phyloP scores from a whole-genome alignment of 2,329 filamentous ascomycete genomes.

The Achaetomium macrosporum region DNA sequence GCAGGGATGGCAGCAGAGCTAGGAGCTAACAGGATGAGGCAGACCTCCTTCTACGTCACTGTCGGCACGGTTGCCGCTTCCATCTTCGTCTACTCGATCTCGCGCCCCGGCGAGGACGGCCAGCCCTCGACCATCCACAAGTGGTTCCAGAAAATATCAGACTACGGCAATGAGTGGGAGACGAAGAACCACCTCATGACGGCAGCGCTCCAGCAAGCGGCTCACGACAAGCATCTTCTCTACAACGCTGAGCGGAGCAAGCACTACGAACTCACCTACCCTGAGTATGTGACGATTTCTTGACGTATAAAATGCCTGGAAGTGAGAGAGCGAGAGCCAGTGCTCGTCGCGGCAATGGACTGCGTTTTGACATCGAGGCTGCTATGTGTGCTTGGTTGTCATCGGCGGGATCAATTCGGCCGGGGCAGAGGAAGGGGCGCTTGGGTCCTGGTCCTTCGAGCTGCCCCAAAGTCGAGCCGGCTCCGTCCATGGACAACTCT shows the following conservation, averaged over 20 bases:
- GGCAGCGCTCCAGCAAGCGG: constrained; percentile 49
- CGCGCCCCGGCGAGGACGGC: constrained; percentile 44
- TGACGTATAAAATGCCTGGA: neutral
- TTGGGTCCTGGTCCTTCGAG: too few species aligned
- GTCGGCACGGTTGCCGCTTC: constrained; percentile 40
- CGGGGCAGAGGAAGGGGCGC: too few species aligned
- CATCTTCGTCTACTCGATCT: constrained; percentile 44
- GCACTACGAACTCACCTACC: constrained; percentile 48
- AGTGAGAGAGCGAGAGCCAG: neutral
- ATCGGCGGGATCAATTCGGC: neutral
- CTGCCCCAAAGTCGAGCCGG: too few species aligned
- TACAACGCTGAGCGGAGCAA: constrained; percentile 39
- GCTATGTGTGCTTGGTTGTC: neutral
- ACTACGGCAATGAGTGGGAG: constrained; percentile 45
- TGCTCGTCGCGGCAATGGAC: neutral
- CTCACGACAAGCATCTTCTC: constrained; percentile 52
- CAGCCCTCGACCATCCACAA: constrained; percentile 42
- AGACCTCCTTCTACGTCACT: constrained; percentile 46
- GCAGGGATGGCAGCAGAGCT: neutral
- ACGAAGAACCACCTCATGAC: constrained; percentile 49
- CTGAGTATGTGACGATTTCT: constrained; percentile 45
- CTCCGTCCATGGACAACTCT: too few species aligned
- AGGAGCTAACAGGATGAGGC: constrained; percentile 13
- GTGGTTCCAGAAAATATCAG: constrained; percentile 43
- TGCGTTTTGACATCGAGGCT: neutral